Evolutionary conservation across 148 eudicot species (phyloP), one percentile per base, ranked within the genome.

Genomic region (Cornus suecica): DNA sequence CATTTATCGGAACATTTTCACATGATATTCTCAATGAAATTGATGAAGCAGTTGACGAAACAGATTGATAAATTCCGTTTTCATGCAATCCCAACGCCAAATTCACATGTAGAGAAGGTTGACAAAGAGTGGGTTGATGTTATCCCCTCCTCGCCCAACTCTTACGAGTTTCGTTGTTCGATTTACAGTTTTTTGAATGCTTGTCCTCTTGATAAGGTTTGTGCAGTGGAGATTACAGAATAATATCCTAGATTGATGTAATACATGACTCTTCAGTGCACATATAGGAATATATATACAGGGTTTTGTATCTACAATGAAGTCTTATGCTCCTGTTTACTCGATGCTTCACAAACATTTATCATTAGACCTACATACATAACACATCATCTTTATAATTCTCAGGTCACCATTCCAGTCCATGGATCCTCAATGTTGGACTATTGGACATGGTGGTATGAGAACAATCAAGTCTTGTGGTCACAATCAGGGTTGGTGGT

Each of bases 91-190:
- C 70, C 73, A 65, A 86, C 79, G 75, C 68, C 72, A 24, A 78
- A 89, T 73, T 76, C 87, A 13, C 86, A 89, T 51, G 88, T 89
- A 41, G 87, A 89, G 88, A 88, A 83, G 84, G 88, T 87, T 29
- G 88, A 88, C 74, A 84, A 92, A 78, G 84, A 86, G 41, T 94
- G 96, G 97, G 77, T 90, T 27, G 91, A 92, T 56, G 70, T 92
- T n/a, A 72, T 80, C 25, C 84, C 99, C 69, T 76, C 89, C 10
- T 69, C 86, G 24, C 85, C 84, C 52, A 94, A 92, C 83, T 90
- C 99, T 0, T 90, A 79, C 25, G 97, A 90, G 92, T 80, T 94
- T 66, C 78, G 25, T 10, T 82, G 85, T 80, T 94, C 99, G n/a
- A 84, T 94, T 66, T 81, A 82, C 62, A 83, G 82, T 63, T 84